phyloP scores from a whole-genome alignment of 2,329 filamentous ascomycete species.

The Rhynchosporium graminicola region DNA sequence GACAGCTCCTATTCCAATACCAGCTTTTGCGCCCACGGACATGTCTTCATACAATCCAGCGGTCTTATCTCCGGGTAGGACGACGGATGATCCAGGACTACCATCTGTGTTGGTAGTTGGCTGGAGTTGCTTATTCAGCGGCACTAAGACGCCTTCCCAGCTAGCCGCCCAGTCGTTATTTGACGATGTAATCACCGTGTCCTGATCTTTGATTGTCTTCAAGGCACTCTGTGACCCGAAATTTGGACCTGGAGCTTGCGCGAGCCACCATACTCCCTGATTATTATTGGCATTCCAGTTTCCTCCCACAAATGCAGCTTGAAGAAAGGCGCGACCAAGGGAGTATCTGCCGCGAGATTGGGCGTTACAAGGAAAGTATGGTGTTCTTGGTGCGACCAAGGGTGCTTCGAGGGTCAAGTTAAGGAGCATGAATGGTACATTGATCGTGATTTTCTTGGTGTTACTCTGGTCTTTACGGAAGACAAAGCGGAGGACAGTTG shows the following conservation, averaged over 20 bases:
- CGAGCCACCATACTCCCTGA: conserved; percentile 33
- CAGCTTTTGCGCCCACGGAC: no score
- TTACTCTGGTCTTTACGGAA: conserved; percentile 32
- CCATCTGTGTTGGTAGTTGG: no score
- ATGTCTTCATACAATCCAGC: no score
- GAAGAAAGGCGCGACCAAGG: conserved; percentile 44
- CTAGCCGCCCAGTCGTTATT: no score
- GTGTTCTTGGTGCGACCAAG: conserved; percentile 14
- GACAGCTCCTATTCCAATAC: no score
- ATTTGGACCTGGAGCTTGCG: conserved; percentile 38
- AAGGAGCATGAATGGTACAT: conserved; percentile 28
- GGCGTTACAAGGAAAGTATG: conserved; percentile 31
- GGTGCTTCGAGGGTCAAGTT: conserved; percentile 28
- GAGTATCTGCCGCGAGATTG: conserved; percentile 16
- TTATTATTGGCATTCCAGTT: conserved; percentile 33
- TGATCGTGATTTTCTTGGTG: conserved; percentile 38
- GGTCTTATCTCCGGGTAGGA: no score
- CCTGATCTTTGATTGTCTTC: no score
- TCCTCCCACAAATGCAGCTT: conserved; percentile 42
- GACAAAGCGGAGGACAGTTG: conserved; percentile 41
- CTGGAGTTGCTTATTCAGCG: no score
- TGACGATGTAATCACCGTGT: no score
- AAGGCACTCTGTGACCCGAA: background rate
- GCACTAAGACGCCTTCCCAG: no score
- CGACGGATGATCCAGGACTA: no score